phyloP scores from a whole-genome alignment of 164 flowering plant genomes.

The Tetracentron sinense region DNA sequence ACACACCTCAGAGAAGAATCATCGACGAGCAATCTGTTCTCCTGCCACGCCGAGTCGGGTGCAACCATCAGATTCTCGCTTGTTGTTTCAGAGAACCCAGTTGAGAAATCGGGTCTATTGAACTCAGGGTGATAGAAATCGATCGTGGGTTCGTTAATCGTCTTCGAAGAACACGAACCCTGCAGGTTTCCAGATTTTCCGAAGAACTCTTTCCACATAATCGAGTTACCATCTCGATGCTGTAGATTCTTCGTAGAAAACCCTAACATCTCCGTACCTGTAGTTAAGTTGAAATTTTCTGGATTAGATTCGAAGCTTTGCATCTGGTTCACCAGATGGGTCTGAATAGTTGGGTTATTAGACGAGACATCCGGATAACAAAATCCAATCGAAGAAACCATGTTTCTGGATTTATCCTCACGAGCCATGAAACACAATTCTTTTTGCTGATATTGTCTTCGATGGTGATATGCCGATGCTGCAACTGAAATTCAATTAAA shows the following conservation, averaged over 20 bases:
- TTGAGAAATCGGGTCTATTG: slow-evolving; percentile 6
- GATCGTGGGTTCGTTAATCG: slow-evolving; percentile 9
- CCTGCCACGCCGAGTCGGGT: slow-evolving; percentile 21
- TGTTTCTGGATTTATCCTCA: slow-evolving; percentile 29
- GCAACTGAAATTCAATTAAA: no score
- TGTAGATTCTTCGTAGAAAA: slow-evolving; percentile 16
- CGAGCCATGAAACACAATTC: slow-evolving; percentile 19
- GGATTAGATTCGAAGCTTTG: slow-evolving; percentile 34
- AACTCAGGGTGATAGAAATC: slow-evolving; percentile 23
- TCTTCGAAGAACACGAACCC: slow-evolving; percentile 36
- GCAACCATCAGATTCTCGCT: slow-evolving; percentile 35
- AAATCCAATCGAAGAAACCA: slow-evolving; percentile 25
- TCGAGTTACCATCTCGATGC: slow-evolving; percentile 18
- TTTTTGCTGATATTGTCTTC: not conserved
- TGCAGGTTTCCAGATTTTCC: slow-evolving; percentile 15
- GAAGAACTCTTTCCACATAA: slow-evolving; percentile 33
- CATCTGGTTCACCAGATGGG: slow-evolving; percentile 38
- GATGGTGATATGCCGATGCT: no score
- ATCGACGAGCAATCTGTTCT: slow-evolving; percentile 20
- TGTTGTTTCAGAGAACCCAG: slow-evolving; percentile 19
- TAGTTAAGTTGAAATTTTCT: slow-evolving; percentile 26
- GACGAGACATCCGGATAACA: slow-evolving; percentile 36
- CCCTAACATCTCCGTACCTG: slow-evolving; percentile 53
- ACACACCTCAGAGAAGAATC: slow-evolving; percentile 29
- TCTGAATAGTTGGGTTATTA: not conserved